These are phyloP conservation scores for Vaccinium corymbosum DNA, from an alignment of 148 eudicot species.

Conservation along the genomic window DNA sequence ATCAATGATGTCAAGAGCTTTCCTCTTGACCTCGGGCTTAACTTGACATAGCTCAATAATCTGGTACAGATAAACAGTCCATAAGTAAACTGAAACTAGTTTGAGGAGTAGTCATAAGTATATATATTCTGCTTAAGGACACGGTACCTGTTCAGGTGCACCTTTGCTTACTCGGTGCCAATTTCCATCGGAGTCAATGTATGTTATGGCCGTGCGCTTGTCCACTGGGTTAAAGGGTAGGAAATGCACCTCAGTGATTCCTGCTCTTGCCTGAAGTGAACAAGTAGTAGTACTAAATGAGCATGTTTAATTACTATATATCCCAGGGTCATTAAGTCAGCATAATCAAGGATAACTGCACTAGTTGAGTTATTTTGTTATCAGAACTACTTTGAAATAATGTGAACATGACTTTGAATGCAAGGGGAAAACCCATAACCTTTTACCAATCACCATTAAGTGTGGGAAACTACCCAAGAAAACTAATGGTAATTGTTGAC, in stretches of 20 bases:
- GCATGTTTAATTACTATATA: neutral
- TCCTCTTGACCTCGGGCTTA: constrained; percentile 33
- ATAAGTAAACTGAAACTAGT: neutral
- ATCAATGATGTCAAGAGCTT: constrained; percentile 56
- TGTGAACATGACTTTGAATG: neutral
- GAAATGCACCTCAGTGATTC: constrained; percentile 78
- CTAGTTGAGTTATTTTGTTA: neutral
- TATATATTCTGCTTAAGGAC: constrained; percentile 3
- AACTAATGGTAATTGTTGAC: neutral
- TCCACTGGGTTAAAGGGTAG: constrained; percentile 87
- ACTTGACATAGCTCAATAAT: constrained; percentile 69
- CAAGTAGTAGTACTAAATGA: neutral
- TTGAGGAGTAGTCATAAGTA: neutral
- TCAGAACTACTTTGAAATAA: neutral
- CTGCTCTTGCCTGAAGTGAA: constrained; percentile 63
- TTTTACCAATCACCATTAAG: neutral
- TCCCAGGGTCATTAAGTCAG: neutral
- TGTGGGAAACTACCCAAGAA: neutral
- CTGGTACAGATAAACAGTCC: constrained; percentile 24
- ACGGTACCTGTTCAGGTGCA: constrained; percentile 71
- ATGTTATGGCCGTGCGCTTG: constrained; percentile 83
- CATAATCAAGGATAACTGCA: neutral
- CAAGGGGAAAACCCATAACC: neutral
- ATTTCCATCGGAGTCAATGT: constrained; percentile 46
- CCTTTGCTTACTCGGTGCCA: constrained; percentile 93